Evolutionary conservation across 2,329 filamentous ascomycete species (phyloP).

Genomic region (Neofusicoccum ribis): DNA sequence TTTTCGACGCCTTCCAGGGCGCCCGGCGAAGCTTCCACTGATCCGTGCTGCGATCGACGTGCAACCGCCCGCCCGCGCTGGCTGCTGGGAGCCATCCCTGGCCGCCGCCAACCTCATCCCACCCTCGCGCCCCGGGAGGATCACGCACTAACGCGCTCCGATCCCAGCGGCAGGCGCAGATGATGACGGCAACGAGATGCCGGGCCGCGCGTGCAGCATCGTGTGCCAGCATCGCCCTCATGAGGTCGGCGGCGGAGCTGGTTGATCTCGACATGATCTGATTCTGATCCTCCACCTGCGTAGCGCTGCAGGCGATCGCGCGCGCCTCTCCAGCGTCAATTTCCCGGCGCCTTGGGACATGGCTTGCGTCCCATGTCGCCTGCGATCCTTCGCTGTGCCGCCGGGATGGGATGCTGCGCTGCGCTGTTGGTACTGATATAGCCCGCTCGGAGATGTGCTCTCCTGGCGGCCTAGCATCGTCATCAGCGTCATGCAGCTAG

Average conservation of each 20-base stretch:
- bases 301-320: constrained; percentile 11
- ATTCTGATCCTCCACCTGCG: constrained; percentile 15
- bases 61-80: constrained; percentile 14
- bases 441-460: constrained; percentile 3
- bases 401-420: neutral
- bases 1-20: constrained; percentile 6
- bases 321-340: constrained; percentile 10
- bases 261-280: constrained; percentile 7
- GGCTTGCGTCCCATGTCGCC: constrained; percentile 6
- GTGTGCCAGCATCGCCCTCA: constrained; percentile 4
- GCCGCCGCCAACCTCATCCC: constrained; percentile 16
- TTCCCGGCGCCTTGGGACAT: constrained; percentile 10
- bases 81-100: constrained; percentile 15
- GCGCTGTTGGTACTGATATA: constrained; percentile 9
- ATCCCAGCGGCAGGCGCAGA: constrained; percentile 13
- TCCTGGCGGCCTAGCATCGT: constrained; percentile 3
- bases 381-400: constrained; percentile 15
- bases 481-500: constrained; percentile 14
- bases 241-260: constrained; percentile 12
- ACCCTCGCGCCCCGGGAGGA: constrained; percentile 16
- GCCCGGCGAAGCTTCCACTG: constrained; percentile 10
- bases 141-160: constrained; percentile 16
- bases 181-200: constrained; percentile 15
- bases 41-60: constrained; percentile 18
- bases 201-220: constrained; percentile 16